Conservation (phyloP, 2,329 filamentous ascomycete species). For the Mariannaea elegans region DNA sequence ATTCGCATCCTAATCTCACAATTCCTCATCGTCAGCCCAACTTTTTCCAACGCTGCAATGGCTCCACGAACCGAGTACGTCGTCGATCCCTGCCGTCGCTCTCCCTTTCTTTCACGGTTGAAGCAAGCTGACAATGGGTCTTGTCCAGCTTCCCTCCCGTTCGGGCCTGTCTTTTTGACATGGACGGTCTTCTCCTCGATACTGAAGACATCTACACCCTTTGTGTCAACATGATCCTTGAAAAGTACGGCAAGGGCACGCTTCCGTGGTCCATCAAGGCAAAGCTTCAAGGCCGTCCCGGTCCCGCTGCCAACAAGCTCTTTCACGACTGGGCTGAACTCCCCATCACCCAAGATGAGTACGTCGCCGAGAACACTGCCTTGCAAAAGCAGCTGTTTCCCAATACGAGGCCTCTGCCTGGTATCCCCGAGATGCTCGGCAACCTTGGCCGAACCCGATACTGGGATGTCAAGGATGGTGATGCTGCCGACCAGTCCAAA, state of each 20-base stretch:
- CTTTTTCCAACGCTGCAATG: conserved; percentile 43
- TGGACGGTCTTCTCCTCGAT: conserved; percentile 96
- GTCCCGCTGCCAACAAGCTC: conserved; percentile 61
- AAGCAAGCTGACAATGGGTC: conserved; percentile 23
- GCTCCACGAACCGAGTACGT: conserved; percentile 56
- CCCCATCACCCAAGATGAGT: conserved; percentile 77
- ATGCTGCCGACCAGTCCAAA: conserved; percentile 32
- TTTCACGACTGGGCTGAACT: conserved; percentile 85
- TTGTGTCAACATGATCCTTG: conserved; percentile 83
- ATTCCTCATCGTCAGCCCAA: neutral
- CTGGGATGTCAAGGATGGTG: conserved; percentile 51
- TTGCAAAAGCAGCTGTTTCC: conserved; percentile 80
- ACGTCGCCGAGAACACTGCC: conserved; percentile 63
- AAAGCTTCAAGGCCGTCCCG: conserved; percentile 73
- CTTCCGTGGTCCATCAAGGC: conserved; percentile 97
- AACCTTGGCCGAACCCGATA: conserved; percentile 64
- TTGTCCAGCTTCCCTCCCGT: conserved; percentile 76
- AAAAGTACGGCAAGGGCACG: conserved; percentile 74
- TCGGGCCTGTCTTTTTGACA: conserved; percentile 95
- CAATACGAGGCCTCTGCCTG: conserved; percentile 77
- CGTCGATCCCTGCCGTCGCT: neutral
- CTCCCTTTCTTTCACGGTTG: neutral
- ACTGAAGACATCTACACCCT: conserved; percentile 90
- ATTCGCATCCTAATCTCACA: neutral
- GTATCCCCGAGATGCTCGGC: conserved; percentile 74